Base-by-base conservation (phyloP, 495 filamentous ascomycete species). In the Lasiosphaeris hirsuta region DNA sequence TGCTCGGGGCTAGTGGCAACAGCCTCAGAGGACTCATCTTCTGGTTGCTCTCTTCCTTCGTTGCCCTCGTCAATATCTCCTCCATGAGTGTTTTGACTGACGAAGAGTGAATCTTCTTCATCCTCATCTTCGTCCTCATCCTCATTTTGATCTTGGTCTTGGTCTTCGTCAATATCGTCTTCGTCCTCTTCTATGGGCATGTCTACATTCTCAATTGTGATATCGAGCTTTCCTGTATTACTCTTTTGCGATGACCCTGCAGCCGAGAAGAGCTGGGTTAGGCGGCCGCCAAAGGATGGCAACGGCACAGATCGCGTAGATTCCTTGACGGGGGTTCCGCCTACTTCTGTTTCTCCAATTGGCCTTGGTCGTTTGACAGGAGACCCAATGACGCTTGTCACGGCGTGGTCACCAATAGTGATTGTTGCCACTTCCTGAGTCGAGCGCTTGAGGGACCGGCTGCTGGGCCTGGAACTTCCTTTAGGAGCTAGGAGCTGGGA, bases 361-460 rank as follows among this genome's bases (percentile, higher is more conserved):
- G 64, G 53, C 36, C 70, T 69, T 39, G 62, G 63, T 43, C 70
- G 73, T 59, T 81, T 83, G 1, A 69, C 56, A 17, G 71, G 62
- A 10, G 69, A 72, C 1, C 80, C 78, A 46, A 81, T 75, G 19
- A 76, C 63, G 37, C 71, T 78, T 0, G 74, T 91, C 17, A 91
- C 84, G 0, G 90, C 91, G 39, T 82, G 84, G 51, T 88, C 81
- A 3, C 90, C 93, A 52, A 97, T 88, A 0, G 90, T 96, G 34
- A 97, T 94, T 2, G 90, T 96, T 34, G 93, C 92, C 48, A 86
- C 75, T 66, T 91, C 87, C n/a, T 80, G 76, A 6, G 81, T 80
- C 10, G 77, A 68, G 35, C 89, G 82, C 61, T 84, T 85, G 1
- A 84, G 77, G 11, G 63, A 55, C 10, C 62, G 70, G 36, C 65